Conservation (phyloP, 176 grass and related monocot species). For the Zoysia pacifica region DNA sequence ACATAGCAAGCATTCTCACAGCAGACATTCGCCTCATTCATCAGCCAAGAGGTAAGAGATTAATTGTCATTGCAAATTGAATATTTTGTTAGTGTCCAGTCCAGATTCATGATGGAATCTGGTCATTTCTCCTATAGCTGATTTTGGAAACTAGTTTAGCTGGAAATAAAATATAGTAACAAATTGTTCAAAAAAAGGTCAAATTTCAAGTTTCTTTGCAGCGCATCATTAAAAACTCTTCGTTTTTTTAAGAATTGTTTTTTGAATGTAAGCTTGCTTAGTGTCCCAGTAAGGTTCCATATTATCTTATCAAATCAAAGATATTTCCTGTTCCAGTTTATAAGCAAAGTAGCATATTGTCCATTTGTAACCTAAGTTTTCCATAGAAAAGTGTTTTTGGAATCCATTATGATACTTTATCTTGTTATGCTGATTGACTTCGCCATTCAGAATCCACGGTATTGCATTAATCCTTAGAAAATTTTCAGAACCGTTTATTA, state of each 20-base stretch:
- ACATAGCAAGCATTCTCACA: conserved; percentile 91
- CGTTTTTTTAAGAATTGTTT: not conserved
- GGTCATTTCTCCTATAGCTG: not conserved
- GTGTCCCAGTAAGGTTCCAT: not conserved
- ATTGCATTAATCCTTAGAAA: not conserved
- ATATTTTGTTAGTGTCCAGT: conserved; percentile 13
- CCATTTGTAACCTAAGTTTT: not conserved
- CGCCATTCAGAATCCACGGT: not conserved
- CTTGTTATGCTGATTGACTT: not conserved
- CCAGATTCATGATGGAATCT: conserved; percentile 15
- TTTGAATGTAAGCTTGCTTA: not conserved
- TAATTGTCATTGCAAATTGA: conserved; percentile 42
- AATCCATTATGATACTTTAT: not conserved
- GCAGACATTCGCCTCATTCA: conserved; percentile 85
- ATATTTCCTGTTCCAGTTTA: not conserved
- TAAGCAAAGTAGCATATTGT: not conserved
- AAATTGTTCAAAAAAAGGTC: not conserved
- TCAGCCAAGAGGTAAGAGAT: conserved; percentile 62
- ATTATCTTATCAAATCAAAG: conserved; percentile 13
- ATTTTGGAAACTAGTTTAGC: conserved; percentile 17
- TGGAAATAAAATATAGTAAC: conserved; percentile 12
- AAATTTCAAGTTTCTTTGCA: not conserved
- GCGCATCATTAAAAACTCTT: not conserved
- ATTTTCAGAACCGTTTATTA: conserved; percentile 5
- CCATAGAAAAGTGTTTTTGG: not conserved